These are phyloP conservation scores for Globisporangium canariense DNA, from an alignment of 352 stramenopile species.

Conservation along the genomic window DNA sequence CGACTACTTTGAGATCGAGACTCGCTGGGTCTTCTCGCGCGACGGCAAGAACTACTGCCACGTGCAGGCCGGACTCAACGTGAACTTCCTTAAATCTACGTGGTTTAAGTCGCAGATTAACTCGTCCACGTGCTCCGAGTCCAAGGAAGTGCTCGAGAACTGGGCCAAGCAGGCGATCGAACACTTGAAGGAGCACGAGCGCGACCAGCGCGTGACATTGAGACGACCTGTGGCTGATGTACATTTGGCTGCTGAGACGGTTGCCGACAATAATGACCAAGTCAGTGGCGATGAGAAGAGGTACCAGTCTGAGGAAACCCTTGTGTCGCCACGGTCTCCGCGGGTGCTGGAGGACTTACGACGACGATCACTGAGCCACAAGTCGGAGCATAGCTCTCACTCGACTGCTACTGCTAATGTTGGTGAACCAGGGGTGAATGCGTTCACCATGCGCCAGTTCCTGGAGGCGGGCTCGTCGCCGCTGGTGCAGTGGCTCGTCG, in stretches of 20 bases:
- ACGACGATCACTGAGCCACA: not conserved
- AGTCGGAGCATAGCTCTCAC: not conserved
- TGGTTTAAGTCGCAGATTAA: conserved; percentile 86
- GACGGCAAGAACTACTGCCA: conserved; percentile 76
- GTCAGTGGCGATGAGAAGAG: not conserved
- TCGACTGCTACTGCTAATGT: not conserved
- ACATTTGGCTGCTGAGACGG: not conserved
- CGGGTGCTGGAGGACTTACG: not conserved
- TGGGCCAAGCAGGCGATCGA: conserved; percentile 55
- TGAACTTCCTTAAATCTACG: conserved; percentile 79
- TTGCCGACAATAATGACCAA: not conserved
- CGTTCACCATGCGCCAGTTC: not conserved
- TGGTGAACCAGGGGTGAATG: not conserved
- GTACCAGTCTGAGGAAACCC: no score
- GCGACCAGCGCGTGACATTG: conserved; percentile 6
- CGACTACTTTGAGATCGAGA: conserved; percentile 85
- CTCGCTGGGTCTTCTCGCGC: conserved; percentile 73
- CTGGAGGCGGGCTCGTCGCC: conserved; percentile 7
- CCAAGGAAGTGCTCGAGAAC: conserved; percentile 59
- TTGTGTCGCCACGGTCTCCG: not conserved
- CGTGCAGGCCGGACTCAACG: conserved; percentile 60
- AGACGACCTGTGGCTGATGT: no score
- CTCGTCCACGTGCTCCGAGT: conserved; percentile 69
- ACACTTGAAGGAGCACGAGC: conserved; percentile 37
- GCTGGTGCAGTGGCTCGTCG: conserved; percentile 29